Evolutionary conservation across 2,329 filamentous ascomycete species (phyloP).

Genomic region (Metarhizium rileyi): DNA sequence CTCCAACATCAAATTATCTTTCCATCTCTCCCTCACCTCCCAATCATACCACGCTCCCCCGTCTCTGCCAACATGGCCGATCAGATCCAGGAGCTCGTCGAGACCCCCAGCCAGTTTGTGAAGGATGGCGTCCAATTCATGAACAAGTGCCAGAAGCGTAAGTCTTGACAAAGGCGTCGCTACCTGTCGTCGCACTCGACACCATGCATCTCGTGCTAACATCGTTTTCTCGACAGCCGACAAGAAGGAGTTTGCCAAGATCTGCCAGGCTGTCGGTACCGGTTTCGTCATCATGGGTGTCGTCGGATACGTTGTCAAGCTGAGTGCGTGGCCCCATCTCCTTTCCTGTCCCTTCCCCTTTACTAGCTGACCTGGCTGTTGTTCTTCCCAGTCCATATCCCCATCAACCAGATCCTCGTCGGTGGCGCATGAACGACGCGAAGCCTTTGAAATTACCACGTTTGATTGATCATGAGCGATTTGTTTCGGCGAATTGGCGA

Average conservation of each 20-base stretch:
- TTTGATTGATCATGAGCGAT: background rate
- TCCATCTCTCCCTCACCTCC: background rate
- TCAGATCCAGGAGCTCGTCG: constrained; percentile 60
- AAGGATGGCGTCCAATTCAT: constrained; percentile 52
- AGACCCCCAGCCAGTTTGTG: constrained; percentile 57
- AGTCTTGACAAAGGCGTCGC: constrained; percentile 15
- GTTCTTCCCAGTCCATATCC: constrained; percentile 50
- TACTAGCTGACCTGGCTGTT: constrained; percentile 3
- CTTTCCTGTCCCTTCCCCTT: background rate
- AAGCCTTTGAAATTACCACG: background rate
- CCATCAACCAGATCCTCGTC: constrained; percentile 61
- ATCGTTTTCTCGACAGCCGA: constrained; percentile 22
- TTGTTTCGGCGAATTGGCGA: background rate
- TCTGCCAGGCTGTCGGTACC: constrained; percentile 52
- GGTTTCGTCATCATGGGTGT: constrained; percentile 63
- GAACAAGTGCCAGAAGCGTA: constrained; percentile 53
- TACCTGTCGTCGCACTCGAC: constrained; percentile 2
- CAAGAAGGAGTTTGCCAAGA: constrained; percentile 33
- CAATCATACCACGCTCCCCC: background rate
- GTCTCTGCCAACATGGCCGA: constrained; percentile 44
- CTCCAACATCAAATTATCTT: background rate
- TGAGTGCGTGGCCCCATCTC: constrained; percentile 38
- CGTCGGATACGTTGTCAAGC: constrained; percentile 61
- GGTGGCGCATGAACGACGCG: constrained; percentile 45
- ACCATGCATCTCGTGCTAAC: background rate